Percentiles rank a stretch among this genome's conserved stretches.
Conservation (phyloP, 768 basidiomycete species). For the Suillus discolor region DNA sequence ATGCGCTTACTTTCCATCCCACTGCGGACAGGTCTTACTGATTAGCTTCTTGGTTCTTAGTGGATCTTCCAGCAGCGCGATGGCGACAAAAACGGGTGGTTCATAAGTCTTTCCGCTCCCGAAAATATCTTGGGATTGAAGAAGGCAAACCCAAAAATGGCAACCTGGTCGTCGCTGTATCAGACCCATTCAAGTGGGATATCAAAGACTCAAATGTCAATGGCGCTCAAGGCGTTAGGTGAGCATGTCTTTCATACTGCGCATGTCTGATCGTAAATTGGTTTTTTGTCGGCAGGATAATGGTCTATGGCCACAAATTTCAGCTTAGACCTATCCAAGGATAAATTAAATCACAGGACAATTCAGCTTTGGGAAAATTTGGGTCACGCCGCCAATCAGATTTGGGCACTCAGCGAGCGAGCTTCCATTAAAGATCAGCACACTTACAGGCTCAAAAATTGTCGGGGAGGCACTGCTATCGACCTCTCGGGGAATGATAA, state of each 20-base stretch:
- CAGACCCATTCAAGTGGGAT: slow-evolving; percentile 47
- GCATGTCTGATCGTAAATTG: background rate
- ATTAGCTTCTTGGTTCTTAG: slow-evolving; percentile 27
- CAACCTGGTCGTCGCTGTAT: slow-evolving; percentile 38
- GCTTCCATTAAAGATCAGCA: slow-evolving; percentile 34
- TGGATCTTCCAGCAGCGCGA: slow-evolving; percentile 43
- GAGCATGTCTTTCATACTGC: slow-evolving; percentile 13
- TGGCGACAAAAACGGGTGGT: slow-evolving; percentile 38
- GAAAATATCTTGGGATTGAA: slow-evolving; percentile 43
- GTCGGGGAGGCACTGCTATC: slow-evolving; percentile 50
- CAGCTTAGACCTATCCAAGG: background rate
- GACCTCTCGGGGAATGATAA: slow-evolving; percentile 59
- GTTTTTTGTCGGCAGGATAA: no score
- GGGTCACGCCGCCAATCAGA: no score
- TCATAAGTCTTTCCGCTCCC: slow-evolving; percentile 43
- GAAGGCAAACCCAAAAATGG: slow-evolving; percentile 38
- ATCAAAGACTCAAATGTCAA: slow-evolving; percentile 47
- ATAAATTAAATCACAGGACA: background rate
- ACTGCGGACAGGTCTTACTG: background rate
- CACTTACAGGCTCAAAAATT: slow-evolving; percentile 52
- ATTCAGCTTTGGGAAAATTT: background rate
- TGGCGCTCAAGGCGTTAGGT: slow-evolving; percentile 46
- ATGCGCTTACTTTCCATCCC: background rate
- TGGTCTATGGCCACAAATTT: background rate
- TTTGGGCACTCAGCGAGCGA: no score